Evolutionary conservation across 305 asterid genomes (phyloP), one percentile per base, ranked within the genome.

Genomic region (Rubia occidens): DNA sequence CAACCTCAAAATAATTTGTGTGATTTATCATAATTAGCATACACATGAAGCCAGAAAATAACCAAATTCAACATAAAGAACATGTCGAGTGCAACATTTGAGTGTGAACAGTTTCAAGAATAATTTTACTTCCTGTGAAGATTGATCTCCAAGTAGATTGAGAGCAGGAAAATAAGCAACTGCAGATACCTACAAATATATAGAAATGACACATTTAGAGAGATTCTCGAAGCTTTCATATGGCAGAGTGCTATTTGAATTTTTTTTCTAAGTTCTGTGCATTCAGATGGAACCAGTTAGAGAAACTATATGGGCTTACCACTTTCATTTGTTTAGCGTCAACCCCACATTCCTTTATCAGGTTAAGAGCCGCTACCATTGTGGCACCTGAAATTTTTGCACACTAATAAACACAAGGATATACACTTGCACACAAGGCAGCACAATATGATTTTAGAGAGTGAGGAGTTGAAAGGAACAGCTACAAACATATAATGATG

Each of bases 111-210:
- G n/a, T n/a, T n/a, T n/a, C n/a, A n/a, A n/a, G n/a, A n/a, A n/a
- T n/a, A n/a, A n/a, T n/a, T n/a, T n/a, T n/a, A n/a, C n/a, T n/a
- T n/a, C n/a, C n/a, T n/a, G n/a, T n/a, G n/a, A n/a, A n/a, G n/a
- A n/a, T 65, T 85, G 89, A 78, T 89, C 92, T 72, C 95, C 73
- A 37, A 90, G 81, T 78, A 88, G 89, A 76, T 83, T 82, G 78
- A 94, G 97, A 20, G 99, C 97, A 14, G 97, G 99, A 80, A 96
- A 96, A 73, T 95, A 88, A 75, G 96, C 95, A 77, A 94, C 95
- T 70, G 97, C 96, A 71, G 83, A 78, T 72, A 94, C 83, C 97
- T 93, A 79, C 67, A 78, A 66, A 71, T 62, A 61, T 13, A 51
- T 18, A 11, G 44, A 42, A 42, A 42, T 42, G 10, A 42, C 44